These are phyloP conservation scores for Sanghuangporus sanghuang DNA, from an alignment of 1,284 basidiomycete species.

Conservation along the genomic window DNA sequence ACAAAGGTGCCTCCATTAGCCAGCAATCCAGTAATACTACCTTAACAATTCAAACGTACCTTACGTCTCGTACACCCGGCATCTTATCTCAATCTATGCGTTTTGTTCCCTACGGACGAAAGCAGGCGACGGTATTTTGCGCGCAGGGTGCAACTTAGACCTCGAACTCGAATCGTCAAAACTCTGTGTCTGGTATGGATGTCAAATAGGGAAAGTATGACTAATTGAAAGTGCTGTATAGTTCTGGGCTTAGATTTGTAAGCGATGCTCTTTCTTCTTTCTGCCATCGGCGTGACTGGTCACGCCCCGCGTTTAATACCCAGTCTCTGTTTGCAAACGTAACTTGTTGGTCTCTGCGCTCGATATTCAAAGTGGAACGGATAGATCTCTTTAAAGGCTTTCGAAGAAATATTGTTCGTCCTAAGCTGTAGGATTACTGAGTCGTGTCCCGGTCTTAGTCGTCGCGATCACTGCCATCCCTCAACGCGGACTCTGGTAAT, in stretches of 20 bases:
- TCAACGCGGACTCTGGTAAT: slow-evolving; percentile 71
- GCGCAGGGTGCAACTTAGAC: not conserved
- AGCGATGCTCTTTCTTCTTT: no score
- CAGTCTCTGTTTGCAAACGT: no score
- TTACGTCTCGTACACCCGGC: slow-evolving; percentile 91
- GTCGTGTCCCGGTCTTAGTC: no score
- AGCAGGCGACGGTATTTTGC: slow-evolving; percentile 30
- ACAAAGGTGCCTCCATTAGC: not conserved
- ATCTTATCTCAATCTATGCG: slow-evolving; percentile 50
- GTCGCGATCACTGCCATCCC: slow-evolving; percentile 25
- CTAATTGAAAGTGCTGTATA: not conserved
- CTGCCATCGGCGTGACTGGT: no score
- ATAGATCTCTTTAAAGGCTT: no score
- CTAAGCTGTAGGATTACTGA: no score
- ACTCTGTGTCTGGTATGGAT: not conserved
- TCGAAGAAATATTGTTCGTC: no score
- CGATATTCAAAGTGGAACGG: no score
- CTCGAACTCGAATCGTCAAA: not conserved
- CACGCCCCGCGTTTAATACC: no score
- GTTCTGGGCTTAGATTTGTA: not conserved
- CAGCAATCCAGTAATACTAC: not conserved
- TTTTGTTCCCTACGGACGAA: not conserved
- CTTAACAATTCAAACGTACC: slow-evolving; percentile 42
- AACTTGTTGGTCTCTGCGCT: no score
- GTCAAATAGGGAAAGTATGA: not conserved